phyloP scores from a whole-genome alignment of 768 basidiomycete species.

The Lyophyllum atratum region DNA sequence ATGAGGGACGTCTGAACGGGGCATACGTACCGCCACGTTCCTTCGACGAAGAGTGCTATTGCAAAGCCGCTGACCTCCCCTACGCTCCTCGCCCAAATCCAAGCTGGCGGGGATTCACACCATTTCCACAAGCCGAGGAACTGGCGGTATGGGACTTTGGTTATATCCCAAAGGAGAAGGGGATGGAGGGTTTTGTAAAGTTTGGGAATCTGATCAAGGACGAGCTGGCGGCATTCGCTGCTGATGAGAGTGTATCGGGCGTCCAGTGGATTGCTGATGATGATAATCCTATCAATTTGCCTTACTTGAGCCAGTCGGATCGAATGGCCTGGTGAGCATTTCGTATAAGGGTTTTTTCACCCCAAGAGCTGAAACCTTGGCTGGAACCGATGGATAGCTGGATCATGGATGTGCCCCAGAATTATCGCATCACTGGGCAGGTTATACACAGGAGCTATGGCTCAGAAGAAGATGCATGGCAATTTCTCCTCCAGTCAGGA shows the following conservation, averaged over 20 bases:
- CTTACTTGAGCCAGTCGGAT: not conserved
- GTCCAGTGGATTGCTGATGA: not conserved
- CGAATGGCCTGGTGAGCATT: constrained; percentile 6
- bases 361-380: not conserved
- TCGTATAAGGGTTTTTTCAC: not conserved
- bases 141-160: constrained; percentile 10
- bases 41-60: constrained; percentile 5
- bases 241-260: constrained; percentile 1
- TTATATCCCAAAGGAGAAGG: constrained; percentile 8
- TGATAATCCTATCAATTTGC: not conserved
- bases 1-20: not conserved
- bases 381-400: constrained; percentile 2
- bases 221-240: not conserved
- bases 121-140: not conserved
- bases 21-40: not conserved
- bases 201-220: constrained; percentile 6
- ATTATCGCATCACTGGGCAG: not conserved
- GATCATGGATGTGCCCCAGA: not conserved
- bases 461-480: constrained; percentile 6
- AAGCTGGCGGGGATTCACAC: constrained; percentile 1
- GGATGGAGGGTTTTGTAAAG: constrained; percentile 10
- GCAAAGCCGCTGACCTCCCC: not conserved
- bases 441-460: not conserved
- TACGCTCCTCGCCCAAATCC: not conserved
- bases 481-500: constrained; percentile 6